A percentile compares a stretch with the other conserved stretches of the same genome.
Conservation (phyloP, 495 filamentous ascomycete species). For the Annulohypoxylon stygium region DNA sequence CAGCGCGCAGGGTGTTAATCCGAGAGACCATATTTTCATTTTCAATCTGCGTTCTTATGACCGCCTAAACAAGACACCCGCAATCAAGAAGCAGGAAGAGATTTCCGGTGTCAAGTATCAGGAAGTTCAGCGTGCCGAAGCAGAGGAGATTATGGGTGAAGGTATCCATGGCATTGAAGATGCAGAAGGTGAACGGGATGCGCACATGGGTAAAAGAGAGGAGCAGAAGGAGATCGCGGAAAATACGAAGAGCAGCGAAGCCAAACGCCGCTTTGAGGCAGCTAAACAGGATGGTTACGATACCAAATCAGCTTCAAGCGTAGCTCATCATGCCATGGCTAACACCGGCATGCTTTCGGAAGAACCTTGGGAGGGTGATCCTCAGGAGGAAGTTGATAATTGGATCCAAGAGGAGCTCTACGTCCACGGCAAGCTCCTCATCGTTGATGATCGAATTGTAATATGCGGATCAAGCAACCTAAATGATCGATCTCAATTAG, state of each 20-base stretch:
- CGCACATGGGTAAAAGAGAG: slow-evolving; percentile 55
- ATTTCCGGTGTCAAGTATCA: slow-evolving; percentile 84
- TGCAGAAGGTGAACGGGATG: slow-evolving; percentile 54
- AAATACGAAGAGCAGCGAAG: slow-evolving; percentile 64
- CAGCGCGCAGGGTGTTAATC: slow-evolving; percentile 80
- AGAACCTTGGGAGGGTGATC: slow-evolving; percentile 77
- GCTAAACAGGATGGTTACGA: slow-evolving; percentile 62
- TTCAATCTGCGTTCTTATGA: slow-evolving; percentile 95
- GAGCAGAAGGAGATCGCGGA: slow-evolving; percentile 63
- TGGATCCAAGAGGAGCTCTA: slow-evolving; percentile 97
- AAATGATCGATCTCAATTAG: slow-evolving; percentile 93
- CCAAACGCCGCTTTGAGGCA: slow-evolving; percentile 75
- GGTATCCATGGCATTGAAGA: slow-evolving; percentile 73
- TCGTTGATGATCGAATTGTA: slow-evolving; percentile 83
- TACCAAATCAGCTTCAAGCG: slow-evolving; percentile 70
- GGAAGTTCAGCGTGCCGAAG: slow-evolving; percentile 86
- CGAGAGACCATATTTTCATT: slow-evolving; percentile 83
- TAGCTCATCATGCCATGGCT: slow-evolving; percentile 87
- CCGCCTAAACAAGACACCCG: slow-evolving; percentile 83
- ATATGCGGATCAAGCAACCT: slow-evolving; percentile 93
- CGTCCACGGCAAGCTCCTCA: slow-evolving; percentile 88
- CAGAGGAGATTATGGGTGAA: slow-evolving; percentile 85
- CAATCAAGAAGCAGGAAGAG: slow-evolving; percentile 76
- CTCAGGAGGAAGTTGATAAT: slow-evolving; percentile 80
- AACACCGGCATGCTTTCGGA: slow-evolving; percentile 73